Conservation (phyloP, 768 basidiomycete genomes). For the Gymnopilus dilepis region DNA sequence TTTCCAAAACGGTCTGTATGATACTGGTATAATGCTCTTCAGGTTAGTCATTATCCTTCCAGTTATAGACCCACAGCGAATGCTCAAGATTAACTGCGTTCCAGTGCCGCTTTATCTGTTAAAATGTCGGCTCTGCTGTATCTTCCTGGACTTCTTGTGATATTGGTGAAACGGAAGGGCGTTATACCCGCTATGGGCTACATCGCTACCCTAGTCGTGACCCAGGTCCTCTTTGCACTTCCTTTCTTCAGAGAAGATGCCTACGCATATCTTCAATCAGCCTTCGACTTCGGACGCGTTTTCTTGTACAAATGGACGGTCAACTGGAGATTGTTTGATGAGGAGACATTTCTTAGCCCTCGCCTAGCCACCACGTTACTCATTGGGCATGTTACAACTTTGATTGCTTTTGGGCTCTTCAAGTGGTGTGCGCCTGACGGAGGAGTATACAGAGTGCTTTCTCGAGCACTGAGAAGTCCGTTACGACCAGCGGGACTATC, state of each 20-base stretch:
- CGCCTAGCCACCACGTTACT: slow-evolving; percentile 68
- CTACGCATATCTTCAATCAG: slow-evolving; percentile 68
- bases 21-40: slow-evolving; percentile 68
- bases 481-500: slow-evolving; percentile 49
- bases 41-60: slow-evolving; percentile 54
- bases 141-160: slow-evolving; percentile 84
- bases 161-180: slow-evolving; percentile 79
- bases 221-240: slow-evolving; percentile 67
- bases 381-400: slow-evolving; percentile 60
- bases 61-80: not conserved
- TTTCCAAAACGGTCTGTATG: slow-evolving; percentile 63
- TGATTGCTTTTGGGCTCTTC: slow-evolving; percentile 70
- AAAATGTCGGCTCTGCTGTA: slow-evolving; percentile 96
- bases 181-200: slow-evolving; percentile 56
- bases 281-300: slow-evolving; percentile 87
- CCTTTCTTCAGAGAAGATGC: slow-evolving; percentile 72
- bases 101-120: slow-evolving; percentile 81
- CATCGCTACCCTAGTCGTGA: slow-evolving; percentile 47
- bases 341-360: slow-evolving; percentile 73
- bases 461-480: slow-evolving; percentile 58
- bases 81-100: slow-evolving; percentile 13
- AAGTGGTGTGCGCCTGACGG: slow-evolving; percentile 83
- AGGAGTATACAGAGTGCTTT: slow-evolving; percentile 61
- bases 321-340: slow-evolving; percentile 91
- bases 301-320: slow-evolving; percentile 98